A percentile compares a stretch with the other conserved stretches of the same genome.
Conservation (phyloP, 108 stramenopile species). For the Discostella pseudostelligera region DNA sequence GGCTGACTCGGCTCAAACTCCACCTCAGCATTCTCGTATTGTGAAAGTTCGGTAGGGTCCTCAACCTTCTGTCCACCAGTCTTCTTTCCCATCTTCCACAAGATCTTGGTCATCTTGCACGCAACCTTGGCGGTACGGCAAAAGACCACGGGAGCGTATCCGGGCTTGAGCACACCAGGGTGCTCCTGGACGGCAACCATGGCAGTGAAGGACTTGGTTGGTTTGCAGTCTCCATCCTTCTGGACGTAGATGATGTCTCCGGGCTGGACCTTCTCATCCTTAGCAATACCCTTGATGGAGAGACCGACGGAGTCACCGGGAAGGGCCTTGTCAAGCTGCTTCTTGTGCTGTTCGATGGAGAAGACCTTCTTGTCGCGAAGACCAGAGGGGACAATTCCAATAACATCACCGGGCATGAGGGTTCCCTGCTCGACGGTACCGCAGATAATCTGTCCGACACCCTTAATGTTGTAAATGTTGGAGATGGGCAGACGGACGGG, state of each 20-base stretch:
- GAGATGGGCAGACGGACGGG: constrained; percentile 76
- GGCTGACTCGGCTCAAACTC: constrained; percentile 78
- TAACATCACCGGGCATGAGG: constrained; percentile 64
- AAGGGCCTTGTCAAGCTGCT: constrained; percentile 62
- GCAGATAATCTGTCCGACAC: constrained; percentile 75
- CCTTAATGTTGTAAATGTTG: constrained; percentile 84
- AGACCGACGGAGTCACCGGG: constrained; percentile 82
- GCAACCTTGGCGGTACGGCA: constrained; percentile 89
- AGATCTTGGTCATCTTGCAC: constrained; percentile 87
- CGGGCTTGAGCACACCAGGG: constrained; percentile 82
- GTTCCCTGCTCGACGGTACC: constrained; percentile 80
- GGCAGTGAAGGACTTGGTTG: constrained; percentile 77
- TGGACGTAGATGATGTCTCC: constrained; percentile 80
- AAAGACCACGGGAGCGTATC: constrained; percentile 78
- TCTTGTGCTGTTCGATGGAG: constrained; percentile 83
- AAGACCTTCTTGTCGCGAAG: constrained; percentile 75
- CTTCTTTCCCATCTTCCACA: constrained; percentile 88
- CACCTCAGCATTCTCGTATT: constrained; percentile 81
- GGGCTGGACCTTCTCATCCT: constrained; percentile 75
- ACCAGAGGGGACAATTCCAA: constrained; percentile 62
- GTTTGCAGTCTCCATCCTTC: constrained; percentile 66
- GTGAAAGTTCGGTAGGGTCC: constrained; percentile 74
- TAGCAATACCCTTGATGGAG: constrained; percentile 79
- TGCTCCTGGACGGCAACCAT: constrained; percentile 82
- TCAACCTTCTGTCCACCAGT: constrained; percentile 83